These are phyloP conservation scores for Lipomyces oligophaga DNA, from an alignment of 805 yeast genomes.

Conservation along the genomic window DNA sequence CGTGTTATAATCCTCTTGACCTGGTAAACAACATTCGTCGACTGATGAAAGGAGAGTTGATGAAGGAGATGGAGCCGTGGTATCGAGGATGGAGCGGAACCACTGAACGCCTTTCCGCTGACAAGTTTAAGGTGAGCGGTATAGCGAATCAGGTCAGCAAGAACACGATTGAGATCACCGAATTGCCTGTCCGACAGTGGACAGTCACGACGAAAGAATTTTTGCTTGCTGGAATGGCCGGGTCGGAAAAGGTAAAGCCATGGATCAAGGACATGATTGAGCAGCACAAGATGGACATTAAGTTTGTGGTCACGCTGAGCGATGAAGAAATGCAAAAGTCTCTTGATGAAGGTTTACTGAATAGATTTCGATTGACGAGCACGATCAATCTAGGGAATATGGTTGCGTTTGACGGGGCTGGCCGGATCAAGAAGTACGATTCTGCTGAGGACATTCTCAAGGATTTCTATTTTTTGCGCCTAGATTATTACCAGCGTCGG, in stretches of 20 bases:
- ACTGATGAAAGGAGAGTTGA: constrained; percentile 54
- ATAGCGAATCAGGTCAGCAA: constrained; percentile 75
- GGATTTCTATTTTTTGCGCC: constrained; percentile 80
- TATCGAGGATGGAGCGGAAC: constrained; percentile 92
- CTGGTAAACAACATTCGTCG: constrained; percentile 68
- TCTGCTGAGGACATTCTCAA: constrained; percentile 69
- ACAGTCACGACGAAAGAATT: constrained; percentile 85
- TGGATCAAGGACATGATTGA: constrained; percentile 96
- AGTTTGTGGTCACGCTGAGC: constrained; percentile 69
- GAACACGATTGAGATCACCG: constrained; percentile 80
- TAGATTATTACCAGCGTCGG: constrained; percentile 86
- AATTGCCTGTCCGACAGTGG: constrained; percentile 90
- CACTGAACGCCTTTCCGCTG: constrained; percentile 59
- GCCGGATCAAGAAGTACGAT: constrained; percentile 80
- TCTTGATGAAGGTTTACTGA: constrained; percentile 68
- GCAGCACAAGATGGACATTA: constrained; percentile 73
- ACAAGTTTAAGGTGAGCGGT: constrained; percentile 74
- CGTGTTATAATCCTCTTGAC: constrained; percentile 83
- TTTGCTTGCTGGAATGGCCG: constrained; percentile 64
- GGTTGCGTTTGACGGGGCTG: constrained; percentile 92
- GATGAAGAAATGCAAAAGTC: constrained; percentile 83
- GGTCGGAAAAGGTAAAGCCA: constrained; percentile 66
- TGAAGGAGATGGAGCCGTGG: constrained; percentile 84
- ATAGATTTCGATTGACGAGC: constrained; percentile 73
- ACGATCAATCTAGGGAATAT: constrained; percentile 72